Evolutionary conservation across 1,139 yeast genomes (phyloP).

Genomic region (Candida smagusa): DNA sequence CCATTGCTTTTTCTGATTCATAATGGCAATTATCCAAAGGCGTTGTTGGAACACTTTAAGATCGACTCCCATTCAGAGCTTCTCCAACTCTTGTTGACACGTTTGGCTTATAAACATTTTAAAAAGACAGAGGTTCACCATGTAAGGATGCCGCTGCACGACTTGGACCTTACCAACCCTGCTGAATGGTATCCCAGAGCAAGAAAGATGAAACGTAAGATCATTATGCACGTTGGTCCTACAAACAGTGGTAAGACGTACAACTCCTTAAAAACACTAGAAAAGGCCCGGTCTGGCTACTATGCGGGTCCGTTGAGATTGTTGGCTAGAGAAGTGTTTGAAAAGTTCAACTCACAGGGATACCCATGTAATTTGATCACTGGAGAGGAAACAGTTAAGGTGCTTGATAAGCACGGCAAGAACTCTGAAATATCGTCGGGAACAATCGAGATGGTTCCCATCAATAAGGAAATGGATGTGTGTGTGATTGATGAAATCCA

Average conservation of each 20-base stretch:
- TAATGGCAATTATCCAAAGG: neutral
- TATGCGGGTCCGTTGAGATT: conserved; percentile 94
- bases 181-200: conserved; percentile 90
- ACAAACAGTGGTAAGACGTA: conserved; percentile 97
- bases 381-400: conserved; percentile 87
- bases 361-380: conserved; percentile 80
- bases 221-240: conserved; percentile 93
- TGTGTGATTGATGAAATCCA: conserved; percentile 96
- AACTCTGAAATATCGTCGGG: conserved; percentile 77
- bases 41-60: conserved; percentile 13
- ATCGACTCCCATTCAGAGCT: conserved; percentile 18
- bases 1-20: neutral
- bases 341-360: conserved; percentile 64
- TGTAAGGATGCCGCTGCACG: too few relatives aligned
- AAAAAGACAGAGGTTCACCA: neutral
- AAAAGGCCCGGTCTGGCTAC: conserved; percentile 72
- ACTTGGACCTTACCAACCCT: conserved; percentile 61
- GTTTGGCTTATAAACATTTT: conserved; percentile 23
- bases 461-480: conserved; percentile 66
- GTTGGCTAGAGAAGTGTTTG: conserved; percentile 87
- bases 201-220: conserved; percentile 70
- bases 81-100: conserved; percentile 18
- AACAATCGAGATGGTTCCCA: conserved; percentile 90
- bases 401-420: conserved; percentile 64
- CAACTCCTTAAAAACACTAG: conserved; percentile 68